These are phyloP conservation scores for Trametes cubensis DNA, from an alignment of 768 basidiomycete species.

Conservation along the genomic window DNA sequence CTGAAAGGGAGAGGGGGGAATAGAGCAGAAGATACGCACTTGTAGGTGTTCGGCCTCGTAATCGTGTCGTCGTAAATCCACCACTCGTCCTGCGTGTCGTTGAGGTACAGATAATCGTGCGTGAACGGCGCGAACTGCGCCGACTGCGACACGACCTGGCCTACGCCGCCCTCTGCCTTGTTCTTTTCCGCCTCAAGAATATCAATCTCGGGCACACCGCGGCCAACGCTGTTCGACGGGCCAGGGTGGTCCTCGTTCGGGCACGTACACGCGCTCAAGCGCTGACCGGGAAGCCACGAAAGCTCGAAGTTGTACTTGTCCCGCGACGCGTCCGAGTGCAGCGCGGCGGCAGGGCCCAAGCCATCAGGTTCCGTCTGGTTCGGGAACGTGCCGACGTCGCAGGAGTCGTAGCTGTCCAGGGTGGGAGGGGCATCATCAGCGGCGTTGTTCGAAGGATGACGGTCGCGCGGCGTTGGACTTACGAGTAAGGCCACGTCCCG, in stretches of 20 bases:
- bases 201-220: conserved; percentile 83
- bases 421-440: background rate
- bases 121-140: conserved; percentile 71
- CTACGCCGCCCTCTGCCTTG: conserved; percentile 44
- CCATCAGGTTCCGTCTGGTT: conserved; percentile 52
- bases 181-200: conserved; percentile 76
- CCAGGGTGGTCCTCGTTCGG: conserved; percentile 78
- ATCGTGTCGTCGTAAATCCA: conserved; percentile 39
- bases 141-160: conserved; percentile 71
- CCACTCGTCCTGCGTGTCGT: conserved; percentile 39
- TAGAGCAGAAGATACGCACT: conserved; percentile 32
- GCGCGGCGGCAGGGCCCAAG: conserved; percentile 62
- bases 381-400: conserved; percentile 61
- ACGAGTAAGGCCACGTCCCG: conserved; percentile 84
- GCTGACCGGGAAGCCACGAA: conserved; percentile 78
- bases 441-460: background rate
- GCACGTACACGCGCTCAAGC: conserved; percentile 79
- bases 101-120: conserved; percentile 45
- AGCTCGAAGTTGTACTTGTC: conserved; percentile 58
- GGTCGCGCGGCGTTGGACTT: conserved; percentile 29
- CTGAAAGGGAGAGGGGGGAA: too few species aligned
- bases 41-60: conserved; percentile 41
- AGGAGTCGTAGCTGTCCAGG: conserved; percentile 49
- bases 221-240: conserved; percentile 53
- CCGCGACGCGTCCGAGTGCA: conserved; percentile 52